phyloP scores from a whole-genome alignment of 75 land plant species.

The Larix kaempferi region DNA sequence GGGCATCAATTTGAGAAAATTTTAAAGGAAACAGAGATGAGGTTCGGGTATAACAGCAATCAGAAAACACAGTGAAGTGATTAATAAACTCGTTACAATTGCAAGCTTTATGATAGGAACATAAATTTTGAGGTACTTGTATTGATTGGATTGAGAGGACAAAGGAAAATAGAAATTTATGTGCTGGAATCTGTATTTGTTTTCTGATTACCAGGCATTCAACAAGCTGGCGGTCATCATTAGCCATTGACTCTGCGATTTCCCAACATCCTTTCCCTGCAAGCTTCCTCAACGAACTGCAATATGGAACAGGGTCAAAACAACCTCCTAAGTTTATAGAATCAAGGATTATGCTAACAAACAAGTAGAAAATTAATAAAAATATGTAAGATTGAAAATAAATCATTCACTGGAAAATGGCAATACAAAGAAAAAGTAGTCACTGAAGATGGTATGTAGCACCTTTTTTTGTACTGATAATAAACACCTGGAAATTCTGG shows the following conservation, averaged over 20 bases:
- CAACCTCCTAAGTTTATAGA: neutral
- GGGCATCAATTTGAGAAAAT: neutral
- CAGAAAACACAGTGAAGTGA: neutral
- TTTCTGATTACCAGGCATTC: conserved; percentile 74
- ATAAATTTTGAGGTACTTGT: neutral
- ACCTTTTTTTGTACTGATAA: conserved; percentile 71
- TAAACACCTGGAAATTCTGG: conserved; percentile 65
- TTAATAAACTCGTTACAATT: neutral
- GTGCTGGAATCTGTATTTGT: neutral
- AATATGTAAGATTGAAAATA: neutral
- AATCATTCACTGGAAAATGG: neutral
- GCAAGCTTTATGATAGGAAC: neutral
- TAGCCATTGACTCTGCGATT: conserved; percentile 60
- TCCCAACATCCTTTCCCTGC: conserved; percentile 84
- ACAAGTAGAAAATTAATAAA: neutral
- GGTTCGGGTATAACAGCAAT: neutral
- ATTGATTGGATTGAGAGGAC: neutral
- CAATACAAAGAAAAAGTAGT: neutral
- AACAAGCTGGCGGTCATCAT: conserved; percentile 36
- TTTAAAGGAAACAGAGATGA: neutral
- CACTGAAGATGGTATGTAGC: neutral
- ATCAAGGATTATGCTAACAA: neutral
- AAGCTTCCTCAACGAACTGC: conserved; percentile 67
- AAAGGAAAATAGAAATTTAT: neutral
- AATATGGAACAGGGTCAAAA: neutral